Percentiles rank a stretch among this genome's conserved stretches.
Evolutionary conservation across 2,329 filamentous ascomycete species (phyloP).

Genomic region (Ophiostoma montium): DNA sequence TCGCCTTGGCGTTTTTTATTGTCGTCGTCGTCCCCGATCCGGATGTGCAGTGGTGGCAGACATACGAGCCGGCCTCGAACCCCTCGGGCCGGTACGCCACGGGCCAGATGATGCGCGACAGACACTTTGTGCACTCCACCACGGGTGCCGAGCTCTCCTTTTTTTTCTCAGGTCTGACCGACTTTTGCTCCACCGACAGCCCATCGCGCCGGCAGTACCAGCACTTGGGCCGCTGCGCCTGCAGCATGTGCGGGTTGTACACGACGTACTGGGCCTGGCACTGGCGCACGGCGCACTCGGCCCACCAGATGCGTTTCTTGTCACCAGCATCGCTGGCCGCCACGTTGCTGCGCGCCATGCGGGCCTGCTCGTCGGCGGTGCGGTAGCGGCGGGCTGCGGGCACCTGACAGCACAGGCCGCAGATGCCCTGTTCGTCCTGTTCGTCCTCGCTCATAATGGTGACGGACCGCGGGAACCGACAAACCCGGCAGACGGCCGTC

Average conservation of each 20-base stretch:
- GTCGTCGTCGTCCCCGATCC: constrained; percentile 20
- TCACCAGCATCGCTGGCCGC: constrained; percentile 18
- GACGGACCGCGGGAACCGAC: constrained; percentile 32
- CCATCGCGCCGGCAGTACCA: constrained; percentile 27
- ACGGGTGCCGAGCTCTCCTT: constrained; percentile 19
- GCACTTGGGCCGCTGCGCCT: constrained; percentile 32
- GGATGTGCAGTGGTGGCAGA: constrained; percentile 27
- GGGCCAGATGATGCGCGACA: constrained; percentile 34
- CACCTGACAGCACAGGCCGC: constrained; percentile 32
- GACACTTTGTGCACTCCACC: constrained; percentile 31
- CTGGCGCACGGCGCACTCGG: constrained; percentile 28
- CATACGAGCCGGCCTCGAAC: constrained; percentile 21
- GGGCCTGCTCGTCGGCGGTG: background rate
- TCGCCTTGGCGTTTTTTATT: constrained; percentile 24
- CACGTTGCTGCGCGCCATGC: constrained; percentile 18
- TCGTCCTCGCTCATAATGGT: constrained; percentile 29
- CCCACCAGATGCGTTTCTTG: constrained; percentile 26
- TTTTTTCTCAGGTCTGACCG: background rate
- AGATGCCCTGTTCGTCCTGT: too few relatives aligned
- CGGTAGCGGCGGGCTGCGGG: too few relatives aligned
- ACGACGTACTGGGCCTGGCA: constrained; percentile 38
- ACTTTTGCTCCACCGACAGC: background rate
- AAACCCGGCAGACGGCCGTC: constrained; percentile 25
- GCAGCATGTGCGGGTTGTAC: constrained; percentile 27
- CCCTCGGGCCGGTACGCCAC: constrained; percentile 24